Conservation (phyloP, 225 moss, liverwort and hornwort genomes). For the Marchantia polymorpha region DNA sequence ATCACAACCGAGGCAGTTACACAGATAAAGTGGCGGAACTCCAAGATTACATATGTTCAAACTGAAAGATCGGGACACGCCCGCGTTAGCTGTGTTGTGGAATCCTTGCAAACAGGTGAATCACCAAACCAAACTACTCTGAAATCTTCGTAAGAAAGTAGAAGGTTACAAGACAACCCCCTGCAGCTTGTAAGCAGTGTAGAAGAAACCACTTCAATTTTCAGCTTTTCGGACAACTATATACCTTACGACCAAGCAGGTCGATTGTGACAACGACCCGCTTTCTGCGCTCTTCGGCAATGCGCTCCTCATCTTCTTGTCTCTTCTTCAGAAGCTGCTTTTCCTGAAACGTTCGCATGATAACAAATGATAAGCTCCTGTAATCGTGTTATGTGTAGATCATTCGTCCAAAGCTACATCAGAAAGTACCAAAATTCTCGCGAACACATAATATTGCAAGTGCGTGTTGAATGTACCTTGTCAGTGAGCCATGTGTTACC, state of each 20-base stretch:
- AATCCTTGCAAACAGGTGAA: no score
- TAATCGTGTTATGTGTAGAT: no score
- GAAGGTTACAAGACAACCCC: no score
- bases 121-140: no score
- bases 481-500: constrained; percentile 91
- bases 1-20: no score
- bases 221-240: not conserved
- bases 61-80: no score
- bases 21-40: no score
- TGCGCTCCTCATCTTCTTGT: constrained; percentile 73
- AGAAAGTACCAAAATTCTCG: not conserved
- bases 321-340: constrained; percentile 66
- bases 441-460: not conserved
- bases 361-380: not conserved
- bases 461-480: constrained; percentile 44
- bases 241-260: constrained; percentile 93
- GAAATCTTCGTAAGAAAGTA: no score
- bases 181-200: no score
- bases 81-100: no score
- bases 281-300: constrained; percentile 77
- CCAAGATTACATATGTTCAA: no score
- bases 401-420: not conserved
- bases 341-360: constrained; percentile 51
- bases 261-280: constrained; percentile 84
- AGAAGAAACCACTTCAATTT: not conserved